A percentile compares a stretch with the other conserved stretches of the same genome.
Evolutionary conservation across 2,329 filamentous ascomycete species (phyloP).

Genomic region (Chalaropsis thielavioides): DNA sequence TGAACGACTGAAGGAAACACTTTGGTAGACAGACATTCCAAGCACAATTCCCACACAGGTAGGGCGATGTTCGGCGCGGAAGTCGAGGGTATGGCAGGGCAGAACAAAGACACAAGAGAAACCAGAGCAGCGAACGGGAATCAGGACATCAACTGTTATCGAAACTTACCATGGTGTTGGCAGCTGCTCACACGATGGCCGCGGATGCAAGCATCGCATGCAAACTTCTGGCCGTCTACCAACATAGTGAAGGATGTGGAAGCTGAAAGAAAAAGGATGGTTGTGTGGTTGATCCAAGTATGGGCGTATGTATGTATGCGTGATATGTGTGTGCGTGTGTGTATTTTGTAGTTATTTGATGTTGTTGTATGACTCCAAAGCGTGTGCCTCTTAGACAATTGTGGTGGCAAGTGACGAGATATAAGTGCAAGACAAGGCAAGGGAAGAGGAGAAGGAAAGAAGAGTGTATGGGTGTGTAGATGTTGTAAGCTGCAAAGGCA

Average conservation of each 20-base stretch:
- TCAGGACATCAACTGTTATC: not conserved
- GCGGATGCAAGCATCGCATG: slow-evolving; percentile 94
- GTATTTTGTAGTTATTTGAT: not conserved
- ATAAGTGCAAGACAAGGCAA: not conserved
- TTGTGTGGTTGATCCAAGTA: not conserved
- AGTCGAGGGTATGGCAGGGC: not conserved
- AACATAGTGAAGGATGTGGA: slow-evolving; percentile 40
- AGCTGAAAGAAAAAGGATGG: not conserved
- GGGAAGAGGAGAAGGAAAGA: not conserved
- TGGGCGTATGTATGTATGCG: not conserved
- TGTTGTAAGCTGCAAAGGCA: not conserved
- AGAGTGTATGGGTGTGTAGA: not conserved
- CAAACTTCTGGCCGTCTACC: slow-evolving; percentile 92
- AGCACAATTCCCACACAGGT: not conserved
- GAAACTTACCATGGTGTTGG: slow-evolving; percentile 73
- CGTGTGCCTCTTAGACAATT: not conserved
- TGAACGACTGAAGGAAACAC: not conserved
- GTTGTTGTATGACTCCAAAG: slow-evolving; percentile 5
- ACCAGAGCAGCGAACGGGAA: not conserved
- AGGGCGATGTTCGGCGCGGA: not conserved
- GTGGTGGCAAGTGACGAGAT: not conserved
- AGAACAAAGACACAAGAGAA: not conserved
- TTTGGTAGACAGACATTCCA: not conserved
- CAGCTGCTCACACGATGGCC: slow-evolving; percentile 98
- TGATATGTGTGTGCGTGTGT: not conserved